Conservation (phyloP, 2,329 filamentous ascomycete species). For the Aspergillus jensenii region DNA sequence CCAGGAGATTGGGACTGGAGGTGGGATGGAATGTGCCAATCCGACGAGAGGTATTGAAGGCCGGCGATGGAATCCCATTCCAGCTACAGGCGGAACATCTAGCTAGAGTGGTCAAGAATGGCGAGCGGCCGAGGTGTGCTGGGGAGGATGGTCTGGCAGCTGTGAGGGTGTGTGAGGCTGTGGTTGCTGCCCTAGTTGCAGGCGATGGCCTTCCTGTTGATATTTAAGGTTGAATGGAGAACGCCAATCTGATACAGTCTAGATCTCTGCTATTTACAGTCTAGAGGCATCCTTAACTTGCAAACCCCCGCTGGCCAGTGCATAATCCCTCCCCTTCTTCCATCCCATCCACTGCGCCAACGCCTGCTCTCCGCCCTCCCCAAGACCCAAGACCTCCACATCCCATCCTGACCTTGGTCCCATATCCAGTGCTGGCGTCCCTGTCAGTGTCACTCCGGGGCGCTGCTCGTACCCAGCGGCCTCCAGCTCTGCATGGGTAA, state of each 20-base stretch:
- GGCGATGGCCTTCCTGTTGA: background rate
- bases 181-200: background rate
- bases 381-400: background rate
- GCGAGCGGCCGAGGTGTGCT: background rate
- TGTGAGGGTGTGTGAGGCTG: background rate
- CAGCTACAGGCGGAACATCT: background rate
- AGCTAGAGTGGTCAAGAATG: background rate
- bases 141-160: background rate
- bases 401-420: background rate
- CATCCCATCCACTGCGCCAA: background rate
- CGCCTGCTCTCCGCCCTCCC: background rate
- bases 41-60: background rate
- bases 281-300: background rate
- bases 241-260: background rate
- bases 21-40: background rate
- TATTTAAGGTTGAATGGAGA: background rate
- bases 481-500: conserved; percentile 70
- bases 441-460: background rate
- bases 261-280: background rate
- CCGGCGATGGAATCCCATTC: background rate
- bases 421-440: background rate
- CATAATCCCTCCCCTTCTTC: background rate
- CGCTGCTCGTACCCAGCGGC: conserved; percentile 43
- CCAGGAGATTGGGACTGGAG: background rate
- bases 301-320: background rate